Base-by-base conservation (phyloP, 257 asterid genomes). In the Solanum chilense region DNA sequence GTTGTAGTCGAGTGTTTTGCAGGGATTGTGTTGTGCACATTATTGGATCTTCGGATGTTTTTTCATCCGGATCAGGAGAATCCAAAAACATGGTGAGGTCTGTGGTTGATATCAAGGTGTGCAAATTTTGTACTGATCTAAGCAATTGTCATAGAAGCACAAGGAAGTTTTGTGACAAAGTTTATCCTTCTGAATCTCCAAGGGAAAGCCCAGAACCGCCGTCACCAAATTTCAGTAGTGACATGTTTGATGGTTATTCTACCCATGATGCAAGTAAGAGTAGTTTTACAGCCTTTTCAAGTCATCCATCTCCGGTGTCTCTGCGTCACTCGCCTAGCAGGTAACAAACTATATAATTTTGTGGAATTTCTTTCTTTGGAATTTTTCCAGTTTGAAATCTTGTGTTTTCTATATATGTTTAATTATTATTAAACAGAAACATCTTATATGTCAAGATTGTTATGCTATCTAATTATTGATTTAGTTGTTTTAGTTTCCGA, bases 171-270 rank as follows among this genome's bases (percentile, higher is more conserved):
- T 88, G 92, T 83, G 95, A 92, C 86, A 94, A 94, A 91, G 82
- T 97, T 86, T 87, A 94, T 89, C 98, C 98, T 58, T 92, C 95
- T 71, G 98, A 94, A 87, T 94, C 97, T 85, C 96, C 98, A 3
- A 91, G 95, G 84, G 91, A 88, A 89, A 92, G 94, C 93, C 94
- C 96, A 11, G 97, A 95, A 88, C 96, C 96, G 62, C 93, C 93
- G 27, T 95, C 98, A 87, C 98, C 98, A 49, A 88, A 90, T 93
- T 95, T 93, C 90, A 92, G 93, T 91, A 95, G 91, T 89, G 99
- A 94, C 91, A 87, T 90, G 85, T 89, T 92, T 87, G 94, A 87
- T 82, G 93, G 86, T 85, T 83, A 88, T 90, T 92, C 92, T 84
- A 95, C 93, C 33, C 91, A 85, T 85, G 92, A 93, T 87, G 91